Conservation (phyloP, 108 stramenopile species). For the Nitzschia sp. region DNA sequence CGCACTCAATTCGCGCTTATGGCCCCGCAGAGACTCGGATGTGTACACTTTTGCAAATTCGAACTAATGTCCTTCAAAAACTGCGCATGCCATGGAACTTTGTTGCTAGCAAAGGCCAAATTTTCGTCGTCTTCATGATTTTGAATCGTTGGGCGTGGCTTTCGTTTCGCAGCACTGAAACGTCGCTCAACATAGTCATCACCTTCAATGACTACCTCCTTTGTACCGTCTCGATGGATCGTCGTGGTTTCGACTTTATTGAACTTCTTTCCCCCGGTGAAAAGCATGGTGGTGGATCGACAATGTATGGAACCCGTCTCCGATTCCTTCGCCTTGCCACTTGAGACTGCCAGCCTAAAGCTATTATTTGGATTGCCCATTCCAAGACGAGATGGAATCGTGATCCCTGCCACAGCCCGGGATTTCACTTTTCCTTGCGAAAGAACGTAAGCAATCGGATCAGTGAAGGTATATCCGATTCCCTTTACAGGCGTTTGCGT, state of each 20-base stretch:
- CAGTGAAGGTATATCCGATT: conserved; percentile 38
- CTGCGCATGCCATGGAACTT: conserved; percentile 34
- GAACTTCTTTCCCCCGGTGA: conserved; percentile 36
- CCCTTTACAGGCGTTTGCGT: conserved; percentile 10
- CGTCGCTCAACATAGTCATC: conserved; percentile 38
- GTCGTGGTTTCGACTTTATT: conserved; percentile 39
- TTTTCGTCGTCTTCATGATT: conserved; percentile 1
- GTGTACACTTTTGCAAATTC: conserved; percentile 7
- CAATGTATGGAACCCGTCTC: conserved; percentile 20
- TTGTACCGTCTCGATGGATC: conserved; percentile 46
- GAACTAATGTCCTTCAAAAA: conserved; percentile 13
- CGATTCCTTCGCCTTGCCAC: conserved; percentile 21
- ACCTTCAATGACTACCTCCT: conserved; percentile 41
- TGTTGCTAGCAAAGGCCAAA: conserved; percentile 1
- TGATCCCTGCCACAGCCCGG: conserved; percentile 30
- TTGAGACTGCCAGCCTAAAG: conserved; percentile 28
- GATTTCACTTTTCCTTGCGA: conserved; percentile 30
- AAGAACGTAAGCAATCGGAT: conserved; percentile 37
- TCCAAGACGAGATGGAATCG: conserved; percentile 34
- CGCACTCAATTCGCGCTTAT: too few relatives aligned
- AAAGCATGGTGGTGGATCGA: conserved; percentile 32
- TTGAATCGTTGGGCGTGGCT: not conserved
- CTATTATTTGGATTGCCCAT: conserved; percentile 7
- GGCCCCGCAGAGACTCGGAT: conserved; percentile 15
- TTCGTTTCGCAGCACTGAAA: conserved; percentile 2